These are phyloP conservation scores for Microsporum canis DNA, from an alignment of 2,329 filamentous ascomycete species.

Conservation along the genomic window DNA sequence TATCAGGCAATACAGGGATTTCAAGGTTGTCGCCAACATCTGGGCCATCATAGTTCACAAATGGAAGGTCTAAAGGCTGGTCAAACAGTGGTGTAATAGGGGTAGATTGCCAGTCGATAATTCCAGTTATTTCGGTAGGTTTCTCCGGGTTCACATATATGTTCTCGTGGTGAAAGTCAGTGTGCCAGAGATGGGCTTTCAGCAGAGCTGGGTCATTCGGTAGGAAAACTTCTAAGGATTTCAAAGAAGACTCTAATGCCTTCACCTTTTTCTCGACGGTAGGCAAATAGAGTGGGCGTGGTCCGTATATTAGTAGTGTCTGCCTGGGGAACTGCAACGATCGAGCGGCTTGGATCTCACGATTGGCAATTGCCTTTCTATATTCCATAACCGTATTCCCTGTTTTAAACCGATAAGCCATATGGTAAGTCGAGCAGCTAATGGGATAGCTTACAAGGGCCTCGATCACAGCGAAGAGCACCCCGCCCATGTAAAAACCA, in stretches of 20 bases:
- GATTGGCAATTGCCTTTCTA: conserved; percentile 18
- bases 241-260: conserved; percentile 19
- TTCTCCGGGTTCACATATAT: conserved; percentile 25
- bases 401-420: conserved; percentile 13
- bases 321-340: conserved; percentile 17
- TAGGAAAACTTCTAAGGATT: conserved; percentile 18
- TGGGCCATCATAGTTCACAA: conserved; percentile 19
- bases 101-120: conserved; percentile 26
- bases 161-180: conserved; percentile 23
- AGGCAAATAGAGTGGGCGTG: conserved; percentile 21
- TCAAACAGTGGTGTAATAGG: conserved; percentile 23
- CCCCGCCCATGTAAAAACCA: conserved; percentile 20
- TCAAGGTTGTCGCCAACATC: conserved; percentile 5
- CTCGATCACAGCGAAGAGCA: conserved; percentile 17
- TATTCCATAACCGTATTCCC: conserved; percentile 19
- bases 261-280: conserved; percentile 18
- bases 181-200: conserved; percentile 18
- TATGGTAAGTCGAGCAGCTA: not conserved
- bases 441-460: conserved; percentile 18
- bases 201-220: conserved; percentile 15
- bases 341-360: conserved; percentile 19
- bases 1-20: conserved; percentile 14
- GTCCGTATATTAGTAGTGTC: conserved; percentile 21
- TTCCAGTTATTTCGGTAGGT: conserved; percentile 19
- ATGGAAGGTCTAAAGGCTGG: conserved; percentile 20